These are phyloP conservation scores for Solanum medicagineum DNA, from an alignment of 257 asterid genomes.

Conservation along the genomic window DNA sequence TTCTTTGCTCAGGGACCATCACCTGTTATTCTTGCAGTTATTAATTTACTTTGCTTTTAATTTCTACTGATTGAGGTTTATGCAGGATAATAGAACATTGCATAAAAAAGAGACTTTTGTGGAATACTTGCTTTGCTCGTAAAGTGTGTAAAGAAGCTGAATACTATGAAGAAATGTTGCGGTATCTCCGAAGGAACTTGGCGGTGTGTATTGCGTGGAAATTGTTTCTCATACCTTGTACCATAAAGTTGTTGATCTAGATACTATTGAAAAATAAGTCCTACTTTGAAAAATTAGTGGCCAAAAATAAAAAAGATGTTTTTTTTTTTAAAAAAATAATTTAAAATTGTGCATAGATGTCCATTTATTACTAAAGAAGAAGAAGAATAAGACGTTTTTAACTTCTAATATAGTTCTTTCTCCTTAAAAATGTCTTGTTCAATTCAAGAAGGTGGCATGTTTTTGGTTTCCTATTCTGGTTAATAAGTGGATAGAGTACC, in stretches of 20 bases:
- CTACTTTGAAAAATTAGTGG: not conserved
- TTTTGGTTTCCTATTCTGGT: not conserved
- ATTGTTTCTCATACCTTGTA: not conserved
- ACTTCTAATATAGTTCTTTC: not conserved
- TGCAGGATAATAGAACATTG: conserved; percentile 87
- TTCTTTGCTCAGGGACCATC: not conserved
- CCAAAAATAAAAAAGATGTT: not conserved
- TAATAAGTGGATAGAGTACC: not conserved
- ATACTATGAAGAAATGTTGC: conserved; percentile 98
- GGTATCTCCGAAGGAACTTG: conserved; percentile 78
- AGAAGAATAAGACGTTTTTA: not conserved
- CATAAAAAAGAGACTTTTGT: conserved; percentile 75
- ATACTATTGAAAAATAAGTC: not conserved
- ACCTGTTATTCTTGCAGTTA: not conserved
- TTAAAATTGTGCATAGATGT: too few species aligned
- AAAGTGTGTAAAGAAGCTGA: conserved; percentile 93
- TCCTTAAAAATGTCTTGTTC: not conserved
- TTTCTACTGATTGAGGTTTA: not conserved
- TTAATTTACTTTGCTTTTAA: not conserved
- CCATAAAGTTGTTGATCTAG: not conserved
- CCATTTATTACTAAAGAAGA: not conserved
- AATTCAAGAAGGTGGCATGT: not conserved
- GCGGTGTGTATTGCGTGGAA: conserved; percentile 48
- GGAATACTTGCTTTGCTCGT: conserved; percentile 81
- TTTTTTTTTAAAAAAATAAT: too few species aligned